These are phyloP conservation scores for Cinnamomum micranthum DNA, from an alignment of 164 flowering plant genomes.

Conservation along the genomic window DNA sequence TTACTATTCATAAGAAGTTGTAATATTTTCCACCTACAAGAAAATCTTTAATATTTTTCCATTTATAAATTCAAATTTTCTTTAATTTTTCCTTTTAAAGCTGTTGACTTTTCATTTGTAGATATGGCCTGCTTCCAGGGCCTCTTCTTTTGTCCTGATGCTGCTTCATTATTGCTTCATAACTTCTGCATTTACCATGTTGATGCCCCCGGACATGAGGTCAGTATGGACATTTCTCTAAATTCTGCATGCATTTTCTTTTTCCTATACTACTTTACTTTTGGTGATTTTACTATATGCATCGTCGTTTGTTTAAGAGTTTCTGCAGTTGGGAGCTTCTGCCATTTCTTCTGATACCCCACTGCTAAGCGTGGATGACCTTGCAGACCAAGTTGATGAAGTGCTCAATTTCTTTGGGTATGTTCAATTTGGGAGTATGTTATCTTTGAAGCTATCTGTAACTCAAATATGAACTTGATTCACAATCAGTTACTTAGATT, in stretches of 20 bases:
- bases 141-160: constrained; percentile 55
- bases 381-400: constrained; percentile 59
- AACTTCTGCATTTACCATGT: constrained; percentile 74
- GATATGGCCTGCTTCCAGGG: constrained; percentile 69
- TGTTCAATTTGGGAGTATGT: background rate
- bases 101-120: constrained; percentile 9
- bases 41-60: no score
- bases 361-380: constrained; percentile 46
- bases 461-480: background rate
- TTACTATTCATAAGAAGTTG: no score
- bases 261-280: background rate
- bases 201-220: constrained; percentile 69
- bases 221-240: constrained; percentile 18
- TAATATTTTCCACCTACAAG: no score
- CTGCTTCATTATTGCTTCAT: constrained; percentile 58
- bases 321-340: constrained; percentile 60
- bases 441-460: background rate
- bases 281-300: background rate
- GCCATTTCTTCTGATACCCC: constrained; percentile 44
- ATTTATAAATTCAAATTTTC: no score
- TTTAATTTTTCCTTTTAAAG: background rate
- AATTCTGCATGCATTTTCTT: background rate
- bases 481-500: no score
- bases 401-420: constrained; percentile 64
- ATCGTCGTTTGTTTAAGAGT: constrained; percentile 32